Percentiles rank a stretch among this genome's conserved stretches.
Evolutionary conservation across 192 early-diverging fungal genomes (phyloP).

Genomic region (Cladochytrium replicatum): DNA sequence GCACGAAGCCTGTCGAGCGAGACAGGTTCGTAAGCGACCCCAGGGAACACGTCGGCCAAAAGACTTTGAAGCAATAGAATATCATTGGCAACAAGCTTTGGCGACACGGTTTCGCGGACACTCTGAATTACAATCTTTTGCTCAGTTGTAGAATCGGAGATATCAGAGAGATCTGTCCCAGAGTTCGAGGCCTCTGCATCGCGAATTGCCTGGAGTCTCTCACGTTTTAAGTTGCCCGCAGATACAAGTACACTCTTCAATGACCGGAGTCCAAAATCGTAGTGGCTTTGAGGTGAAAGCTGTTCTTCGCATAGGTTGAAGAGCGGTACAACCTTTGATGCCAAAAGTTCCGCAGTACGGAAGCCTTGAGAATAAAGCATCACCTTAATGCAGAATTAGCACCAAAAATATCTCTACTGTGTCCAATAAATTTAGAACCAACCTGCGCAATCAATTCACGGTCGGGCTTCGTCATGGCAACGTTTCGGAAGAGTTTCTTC

Average conservation of each 20-base stretch:
- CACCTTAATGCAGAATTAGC: too few relatives aligned
- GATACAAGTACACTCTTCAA: conserved; percentile 97
- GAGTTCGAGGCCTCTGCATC: too few relatives aligned
- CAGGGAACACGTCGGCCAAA: conserved; percentile 90
- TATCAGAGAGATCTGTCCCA: conserved; percentile 22
- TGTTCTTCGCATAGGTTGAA: conserved; percentile 94
- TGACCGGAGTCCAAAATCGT: conserved; percentile 97
- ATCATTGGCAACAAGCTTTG: conserved; percentile 97
- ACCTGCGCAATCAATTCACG: conserved; percentile 97
- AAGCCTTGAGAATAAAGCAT: conserved; percentile 99
- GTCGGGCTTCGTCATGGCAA: conserved; percentile 99
- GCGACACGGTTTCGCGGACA: conserved; percentile 93
- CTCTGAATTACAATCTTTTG: conserved; percentile 93
- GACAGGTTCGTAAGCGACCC: conserved; percentile 71
- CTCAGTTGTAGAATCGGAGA: conserved; percentile 64
- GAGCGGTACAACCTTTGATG: conserved; percentile 92
- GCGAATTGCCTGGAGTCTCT: conserved; percentile 49
- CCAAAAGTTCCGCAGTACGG: conserved; percentile 84
- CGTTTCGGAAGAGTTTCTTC: conserved; percentile 96
- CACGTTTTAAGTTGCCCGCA: conserved; percentile 97
- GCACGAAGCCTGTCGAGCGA: conserved; percentile 62
- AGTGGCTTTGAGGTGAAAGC: conserved; percentile 91
- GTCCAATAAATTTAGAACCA: too few relatives aligned
- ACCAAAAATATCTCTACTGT: too few relatives aligned
- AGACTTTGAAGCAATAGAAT: conserved; percentile 77